Conservation (phyloP, 78 protist genomes). For the Cyanophora paradoxa region DNA sequence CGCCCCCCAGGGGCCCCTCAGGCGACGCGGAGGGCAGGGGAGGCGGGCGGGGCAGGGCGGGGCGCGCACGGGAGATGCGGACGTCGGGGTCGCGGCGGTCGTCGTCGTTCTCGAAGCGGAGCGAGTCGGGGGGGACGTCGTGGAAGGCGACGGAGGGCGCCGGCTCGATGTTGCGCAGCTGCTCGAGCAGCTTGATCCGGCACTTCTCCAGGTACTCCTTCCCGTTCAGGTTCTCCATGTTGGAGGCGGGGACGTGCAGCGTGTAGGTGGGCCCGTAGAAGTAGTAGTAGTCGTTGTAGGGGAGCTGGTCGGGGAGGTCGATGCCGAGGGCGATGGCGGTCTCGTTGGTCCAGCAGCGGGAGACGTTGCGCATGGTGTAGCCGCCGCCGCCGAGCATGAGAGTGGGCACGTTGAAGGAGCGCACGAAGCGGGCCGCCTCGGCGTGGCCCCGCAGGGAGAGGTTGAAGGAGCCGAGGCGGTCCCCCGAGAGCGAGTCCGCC, state of each 20-base stretch:
- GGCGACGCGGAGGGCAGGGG: not conserved
- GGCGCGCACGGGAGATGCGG: not conserved
- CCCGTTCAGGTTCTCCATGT: conserved; percentile 81
- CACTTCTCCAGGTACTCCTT: conserved; percentile 65
- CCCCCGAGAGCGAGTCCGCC: conserved; percentile 94
- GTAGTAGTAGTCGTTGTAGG: conserved; percentile 91
- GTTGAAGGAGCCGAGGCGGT: conserved; percentile 95
- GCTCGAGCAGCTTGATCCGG: not conserved
- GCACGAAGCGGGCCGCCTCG: conserved; percentile 15
- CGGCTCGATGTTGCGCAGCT: not conserved
- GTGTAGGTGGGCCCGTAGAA: conserved; percentile 68
- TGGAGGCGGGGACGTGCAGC: conserved; percentile 57
- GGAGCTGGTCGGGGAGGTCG: conserved; percentile 61
- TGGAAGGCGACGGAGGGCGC: not conserved
- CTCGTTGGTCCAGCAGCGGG: conserved; percentile 97
- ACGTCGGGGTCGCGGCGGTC: not conserved
- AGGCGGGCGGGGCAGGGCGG: not conserved
- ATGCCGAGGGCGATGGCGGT: conserved; percentile 59
- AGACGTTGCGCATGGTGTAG: conserved; percentile 90
- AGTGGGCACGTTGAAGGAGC: conserved; percentile 71
- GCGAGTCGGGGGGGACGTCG: not conserved
- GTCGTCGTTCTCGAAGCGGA: not conserved
- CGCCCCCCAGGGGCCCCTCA: not conserved
- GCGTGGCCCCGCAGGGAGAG: conserved; percentile 63
- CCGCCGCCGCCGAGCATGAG: conserved; percentile 99